These are phyloP conservation scores for Adansonia gregorii DNA, from an alignment of 441 rosid genomes.

Conservation along the genomic window DNA sequence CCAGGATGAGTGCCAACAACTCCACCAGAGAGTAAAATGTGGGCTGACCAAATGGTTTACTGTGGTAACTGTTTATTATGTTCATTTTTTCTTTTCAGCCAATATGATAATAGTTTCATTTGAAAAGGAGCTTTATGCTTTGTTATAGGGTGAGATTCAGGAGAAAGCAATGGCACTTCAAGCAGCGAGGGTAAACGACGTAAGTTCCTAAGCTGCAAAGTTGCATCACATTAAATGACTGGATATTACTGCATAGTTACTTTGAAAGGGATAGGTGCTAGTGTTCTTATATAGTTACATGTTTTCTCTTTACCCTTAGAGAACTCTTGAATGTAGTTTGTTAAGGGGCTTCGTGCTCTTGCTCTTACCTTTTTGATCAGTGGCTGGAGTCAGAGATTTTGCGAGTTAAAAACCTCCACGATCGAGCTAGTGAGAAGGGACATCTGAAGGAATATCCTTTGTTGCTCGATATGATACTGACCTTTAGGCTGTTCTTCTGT, in stretches of 20 bases:
- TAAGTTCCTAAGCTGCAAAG: constrained; percentile 45
- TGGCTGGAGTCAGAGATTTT: constrained; percentile 72
- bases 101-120: constrained; percentile 26
- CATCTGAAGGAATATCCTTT: constrained; percentile 91
- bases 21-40: constrained; percentile 71
- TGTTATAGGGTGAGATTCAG: constrained; percentile 80
- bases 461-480: constrained; percentile 35
- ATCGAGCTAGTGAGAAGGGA: constrained; percentile 93
- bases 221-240: constrained; percentile 1
- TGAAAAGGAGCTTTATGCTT: constrained; percentile 32
- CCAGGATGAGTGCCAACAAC: constrained; percentile 88
- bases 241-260: not conserved
- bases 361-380: constrained; percentile 45
- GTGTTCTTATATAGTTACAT: not conserved
- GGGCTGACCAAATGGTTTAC: constrained; percentile 70
- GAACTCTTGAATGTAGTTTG: not conserved
- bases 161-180: constrained; percentile 73
- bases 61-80: constrained; percentile 62
- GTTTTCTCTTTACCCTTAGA: constrained; percentile 2
- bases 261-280: not conserved
- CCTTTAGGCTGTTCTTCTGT: constrained; percentile 23
- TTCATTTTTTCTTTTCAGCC: constrained; percentile 31
- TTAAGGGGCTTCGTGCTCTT: constrained; percentile 2
- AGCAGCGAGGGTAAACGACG: constrained; percentile 68
- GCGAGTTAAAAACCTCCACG: constrained; percentile 74